Percentiles rank a stretch among this genome's conserved stretches.
phyloP scores from a whole-genome alignment of 768 basidiomycete genomes.

The Podaxis sp. region DNA sequence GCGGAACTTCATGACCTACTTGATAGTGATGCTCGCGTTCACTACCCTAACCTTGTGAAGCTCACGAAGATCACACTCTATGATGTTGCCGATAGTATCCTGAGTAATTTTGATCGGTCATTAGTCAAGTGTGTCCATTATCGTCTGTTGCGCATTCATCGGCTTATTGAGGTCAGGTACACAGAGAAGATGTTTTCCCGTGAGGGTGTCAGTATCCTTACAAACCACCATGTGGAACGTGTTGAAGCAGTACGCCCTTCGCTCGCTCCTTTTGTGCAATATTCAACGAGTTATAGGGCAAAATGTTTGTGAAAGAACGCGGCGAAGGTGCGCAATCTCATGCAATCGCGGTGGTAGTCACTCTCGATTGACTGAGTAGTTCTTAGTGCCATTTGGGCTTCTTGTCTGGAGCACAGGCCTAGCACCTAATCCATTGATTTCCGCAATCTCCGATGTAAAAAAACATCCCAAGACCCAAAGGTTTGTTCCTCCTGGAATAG shows the following conservation, averaged over 20 bases:
- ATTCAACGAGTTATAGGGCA: constrained; percentile 40
- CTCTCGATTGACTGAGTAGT: not conserved
- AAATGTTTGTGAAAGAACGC: constrained; percentile 66
- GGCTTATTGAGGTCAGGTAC: constrained; percentile 40
- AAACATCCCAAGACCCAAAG: constrained; percentile 62
- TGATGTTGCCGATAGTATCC: constrained; percentile 77
- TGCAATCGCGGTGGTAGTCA: constrained; percentile 2
- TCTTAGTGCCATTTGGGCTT: constrained; percentile 67
- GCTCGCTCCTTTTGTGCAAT: not conserved
- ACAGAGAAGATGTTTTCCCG: constrained; percentile 68
- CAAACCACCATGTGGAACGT: constrained; percentile 69
- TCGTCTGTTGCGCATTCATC: not conserved
- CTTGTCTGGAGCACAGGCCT: constrained; percentile 89
- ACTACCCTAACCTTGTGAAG: constrained; percentile 63
- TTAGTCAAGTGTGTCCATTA: constrained; percentile 48
- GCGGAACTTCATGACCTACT: constrained; percentile 82
- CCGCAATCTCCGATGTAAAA: constrained; percentile 52
- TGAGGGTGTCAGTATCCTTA: constrained; percentile 72
- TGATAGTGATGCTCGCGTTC: constrained; percentile 56
- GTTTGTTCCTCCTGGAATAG: constrained; percentile 26
- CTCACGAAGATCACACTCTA: constrained; percentile 75
- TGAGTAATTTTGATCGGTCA: constrained; percentile 70
- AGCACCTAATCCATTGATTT: constrained; percentile 76
- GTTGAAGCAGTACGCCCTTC: constrained; percentile 50
- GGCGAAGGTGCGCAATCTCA: constrained; percentile 52